Percentiles rank a stretch among this genome's conserved stretches.
Evolutionary conservation across 2,329 filamentous ascomycete species (phyloP).

Genomic region (Penicillium brasilianum): DNA sequence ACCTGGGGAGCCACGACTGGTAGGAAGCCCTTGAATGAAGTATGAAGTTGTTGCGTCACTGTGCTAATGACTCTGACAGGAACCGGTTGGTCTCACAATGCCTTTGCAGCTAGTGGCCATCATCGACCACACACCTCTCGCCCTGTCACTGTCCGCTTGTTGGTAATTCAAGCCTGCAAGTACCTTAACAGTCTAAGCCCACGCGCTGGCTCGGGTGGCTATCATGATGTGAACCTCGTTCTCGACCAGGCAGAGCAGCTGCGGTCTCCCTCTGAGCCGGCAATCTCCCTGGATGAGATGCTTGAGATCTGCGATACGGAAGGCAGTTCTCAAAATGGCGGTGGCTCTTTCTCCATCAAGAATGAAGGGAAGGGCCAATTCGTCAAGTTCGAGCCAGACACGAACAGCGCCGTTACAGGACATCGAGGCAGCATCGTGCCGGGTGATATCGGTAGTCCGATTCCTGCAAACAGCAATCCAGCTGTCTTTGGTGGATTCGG

Average conservation of each 20-base stretch:
- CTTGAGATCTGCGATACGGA: slow-evolving; percentile 88
- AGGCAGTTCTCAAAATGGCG: slow-evolving; percentile 82
- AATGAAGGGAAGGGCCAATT: slow-evolving; percentile 54
- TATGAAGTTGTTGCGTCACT: background rate
- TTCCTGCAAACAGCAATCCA: slow-evolving; percentile 52
- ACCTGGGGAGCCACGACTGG: slow-evolving; percentile 48
- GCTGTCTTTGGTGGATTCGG: slow-evolving; percentile 46
- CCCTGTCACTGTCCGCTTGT: slow-evolving; percentile 70
- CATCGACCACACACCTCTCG: slow-evolving; percentile 64
- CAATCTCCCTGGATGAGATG: slow-evolving; percentile 69
- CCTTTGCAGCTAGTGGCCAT: slow-evolving; percentile 56
- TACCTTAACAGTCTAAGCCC: slow-evolving; percentile 54
- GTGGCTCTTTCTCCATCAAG: slow-evolving; percentile 79
- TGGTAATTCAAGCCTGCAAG: slow-evolving; percentile 80
- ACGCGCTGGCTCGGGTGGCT: slow-evolving; percentile 61
- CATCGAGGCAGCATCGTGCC: slow-evolving; percentile 55
- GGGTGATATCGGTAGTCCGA: slow-evolving; percentile 73
- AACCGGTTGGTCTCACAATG: slow-evolving; percentile 53
- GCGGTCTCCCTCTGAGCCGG: slow-evolving; percentile 61
- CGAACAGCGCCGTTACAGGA: slow-evolving; percentile 50
- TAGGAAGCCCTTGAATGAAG: slow-evolving; percentile 25
- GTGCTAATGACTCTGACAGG: slow-evolving; percentile 39
- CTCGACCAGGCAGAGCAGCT: slow-evolving; percentile 69
- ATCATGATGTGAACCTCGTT: slow-evolving; percentile 69
- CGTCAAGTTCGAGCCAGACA: slow-evolving; percentile 60